Evolutionary conservation across 495 filamentous ascomycete genomes (phyloP), one percentile per base, ranked within the genome.

Genomic region (Jackrogersella multiformis): DNA sequence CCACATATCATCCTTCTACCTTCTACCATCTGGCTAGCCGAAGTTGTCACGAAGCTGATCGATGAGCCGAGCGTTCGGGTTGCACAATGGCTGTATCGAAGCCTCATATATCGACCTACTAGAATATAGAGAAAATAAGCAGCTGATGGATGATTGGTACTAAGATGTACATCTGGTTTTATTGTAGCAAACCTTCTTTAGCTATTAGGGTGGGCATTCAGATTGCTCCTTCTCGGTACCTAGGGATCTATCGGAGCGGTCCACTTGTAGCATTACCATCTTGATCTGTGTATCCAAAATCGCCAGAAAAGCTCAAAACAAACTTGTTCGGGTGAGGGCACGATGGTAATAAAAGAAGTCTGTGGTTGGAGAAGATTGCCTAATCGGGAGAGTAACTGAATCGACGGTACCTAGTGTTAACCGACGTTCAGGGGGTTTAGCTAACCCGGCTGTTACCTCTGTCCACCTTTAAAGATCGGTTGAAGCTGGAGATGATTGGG

Each of bases 21-120:
- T 1, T 45, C 86, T 16, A 89, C 85, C 0, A 68, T 89, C 0
- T 88, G 82, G 76, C 24, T 80, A n/a, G 84, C 85, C 13, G 86
- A 87, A 59, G 35, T 88, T 3, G 77, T 82, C 16, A 88, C 86
- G 7, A 80, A 75, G 66, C 26, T 80, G 28, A 73, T 89, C 55
- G 87, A 89, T 65, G 81, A 85, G 65, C 87, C 85, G 0, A 83
- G 81, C 49, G 76, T 88, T 28, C 77, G 70, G 57, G 80, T 88
- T 66, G 72, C 82, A 20, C 77, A 76, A 45, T 87, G 86, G 86
- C 46, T 84, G 34, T 86, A 86, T 70, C 73, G 66, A 39, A 79
- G n/a, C n/a, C 51, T 63, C 30, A 30, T 63, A 30, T 30, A 51
- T 41, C n/a, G 16, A 7, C 39, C 60, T 26, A 38, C 23, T 4